Conservation (phyloP, 495 filamentous ascomycete genomes). For the Geoglossum glabrum region DNA sequence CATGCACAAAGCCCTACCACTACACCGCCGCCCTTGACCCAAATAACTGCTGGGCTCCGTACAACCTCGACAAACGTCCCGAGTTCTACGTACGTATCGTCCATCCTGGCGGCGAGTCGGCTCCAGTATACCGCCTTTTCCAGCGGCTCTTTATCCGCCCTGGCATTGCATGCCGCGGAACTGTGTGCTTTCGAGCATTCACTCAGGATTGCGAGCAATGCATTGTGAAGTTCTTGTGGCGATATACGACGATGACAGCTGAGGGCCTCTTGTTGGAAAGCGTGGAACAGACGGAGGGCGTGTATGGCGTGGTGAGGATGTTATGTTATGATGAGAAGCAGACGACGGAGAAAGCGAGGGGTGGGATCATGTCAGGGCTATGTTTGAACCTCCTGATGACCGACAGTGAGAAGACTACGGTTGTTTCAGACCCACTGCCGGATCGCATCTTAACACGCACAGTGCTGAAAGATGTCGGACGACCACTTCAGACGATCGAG, state of each 20-base stretch:
- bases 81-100: too few species aligned
- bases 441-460: neutral
- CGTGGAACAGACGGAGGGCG: neutral
- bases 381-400: too few species aligned
- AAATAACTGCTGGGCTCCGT: too few species aligned
- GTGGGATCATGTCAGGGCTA: too few species aligned
- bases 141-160: neutral
- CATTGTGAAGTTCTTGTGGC: neutral
- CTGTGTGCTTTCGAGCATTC: neutral
- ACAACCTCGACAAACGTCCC: too few species aligned
- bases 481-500: neutral
- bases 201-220: neutral
- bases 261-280: neutral
- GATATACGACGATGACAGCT: neutral
- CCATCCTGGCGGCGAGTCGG: too few species aligned
- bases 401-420: neutral
- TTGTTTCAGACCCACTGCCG: neutral
- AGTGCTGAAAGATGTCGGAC: neutral
- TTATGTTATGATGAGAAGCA: neutral
- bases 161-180: neutral
- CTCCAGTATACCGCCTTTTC: too few species aligned
- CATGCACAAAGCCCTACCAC: too few species aligned
- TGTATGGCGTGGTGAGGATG: neutral
- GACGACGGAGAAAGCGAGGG: neutral
- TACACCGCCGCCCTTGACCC: too few species aligned